Conservation (phyloP, 2,329 filamentous ascomycete genomes). For the Pezicula radicicola region DNA sequence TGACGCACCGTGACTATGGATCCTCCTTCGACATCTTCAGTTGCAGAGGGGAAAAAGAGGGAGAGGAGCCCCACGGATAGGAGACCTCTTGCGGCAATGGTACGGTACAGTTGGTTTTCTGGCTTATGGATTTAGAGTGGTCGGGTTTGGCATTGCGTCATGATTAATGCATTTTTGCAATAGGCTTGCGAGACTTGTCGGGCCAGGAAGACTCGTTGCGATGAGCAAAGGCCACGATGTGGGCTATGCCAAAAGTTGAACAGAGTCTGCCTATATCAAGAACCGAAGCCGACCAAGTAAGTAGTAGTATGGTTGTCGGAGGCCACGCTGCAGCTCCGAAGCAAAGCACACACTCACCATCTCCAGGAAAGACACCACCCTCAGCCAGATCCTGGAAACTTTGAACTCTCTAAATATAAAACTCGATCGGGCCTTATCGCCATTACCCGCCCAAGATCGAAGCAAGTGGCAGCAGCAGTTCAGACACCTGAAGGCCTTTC, state of each 20-base stretch:
- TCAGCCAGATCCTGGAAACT: neutral
- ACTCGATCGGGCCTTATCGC: neutral
- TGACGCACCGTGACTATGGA: neutral
- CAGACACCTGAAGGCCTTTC: neutral
- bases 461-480: neutral
- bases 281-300: conserved; percentile 2
- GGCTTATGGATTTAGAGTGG: neutral
- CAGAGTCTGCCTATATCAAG: neutral
- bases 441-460: neutral
- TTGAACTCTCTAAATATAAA: neutral
- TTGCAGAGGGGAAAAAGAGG: neutral
- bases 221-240: neutral
- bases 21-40: neutral
- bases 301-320: neutral
- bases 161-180: neutral
- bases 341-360: neutral
- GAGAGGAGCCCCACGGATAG: neutral
- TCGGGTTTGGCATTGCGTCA: neutral
- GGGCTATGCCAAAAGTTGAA: neutral
- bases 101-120: neutral
- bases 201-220: neutral
- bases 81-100: neutral
- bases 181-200: conserved; percentile 2
- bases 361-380: conserved; percentile 1
- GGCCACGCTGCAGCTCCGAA: neutral